These are phyloP conservation scores for Hordeum marinum DNA, from an alignment of 176 grass and related monocot genomes.

Conservation along the genomic window DNA sequence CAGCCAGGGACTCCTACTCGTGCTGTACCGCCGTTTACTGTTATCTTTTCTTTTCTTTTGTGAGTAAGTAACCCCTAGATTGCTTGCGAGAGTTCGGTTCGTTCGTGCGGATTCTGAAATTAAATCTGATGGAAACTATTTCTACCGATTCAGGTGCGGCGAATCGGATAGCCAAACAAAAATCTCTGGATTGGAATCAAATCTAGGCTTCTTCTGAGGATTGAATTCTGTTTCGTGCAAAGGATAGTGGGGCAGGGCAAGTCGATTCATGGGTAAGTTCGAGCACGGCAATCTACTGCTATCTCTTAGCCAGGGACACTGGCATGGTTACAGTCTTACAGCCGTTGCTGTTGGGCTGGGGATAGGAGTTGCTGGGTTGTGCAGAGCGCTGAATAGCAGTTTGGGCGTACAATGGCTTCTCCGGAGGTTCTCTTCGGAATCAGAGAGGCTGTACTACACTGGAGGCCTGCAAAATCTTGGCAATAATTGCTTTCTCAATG, in stretches of 20 bases:
- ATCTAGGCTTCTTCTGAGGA: background rate
- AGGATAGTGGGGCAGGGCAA: background rate
- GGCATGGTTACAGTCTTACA: conserved; percentile 32
- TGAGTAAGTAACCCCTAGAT: conserved; percentile 8
- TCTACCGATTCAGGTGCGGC: background rate
- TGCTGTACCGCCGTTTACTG: background rate
- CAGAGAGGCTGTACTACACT: conserved; percentile 38
- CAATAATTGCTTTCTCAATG: conserved; percentile 99
- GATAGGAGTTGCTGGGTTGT: conserved; percentile 61
- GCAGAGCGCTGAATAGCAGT: conserved; percentile 36
- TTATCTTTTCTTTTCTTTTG: background rate
- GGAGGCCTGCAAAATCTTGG: conserved; percentile 83
- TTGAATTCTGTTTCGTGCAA: background rate
- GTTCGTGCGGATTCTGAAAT: background rate
- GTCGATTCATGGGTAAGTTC: conserved; percentile 33
- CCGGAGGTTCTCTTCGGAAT: conserved; percentile 31
- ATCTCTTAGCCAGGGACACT: background rate
- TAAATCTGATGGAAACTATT: background rate
- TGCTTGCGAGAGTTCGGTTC: background rate
- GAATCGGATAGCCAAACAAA: background rate
- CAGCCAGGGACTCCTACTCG: background rate
- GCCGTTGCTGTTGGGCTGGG: conserved; percentile 51
- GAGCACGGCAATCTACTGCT: conserved; percentile 31
- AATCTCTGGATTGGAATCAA: background rate
- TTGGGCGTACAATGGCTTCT: conserved; percentile 27